Conservation (phyloP, 306 rosid genomes). For the Malus domestica region ASM211411v1 NC_041802.1:24287501-24288000, state of each 20-base stretch:
- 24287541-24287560: not conserved
- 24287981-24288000: slow-evolving; percentile 25
- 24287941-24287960: slow-evolving; percentile 1
- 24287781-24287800: not conserved
- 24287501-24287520: not conserved
- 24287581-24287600: slow-evolving; percentile 92
- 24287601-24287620: slow-evolving; percentile 68
- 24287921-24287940: slow-evolving; percentile 34
- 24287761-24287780: not conserved
- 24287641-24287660: slow-evolving; percentile 39
- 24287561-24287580: not conserved
- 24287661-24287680: slow-evolving; percentile 48
- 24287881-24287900: slow-evolving; percentile 35
- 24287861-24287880: slow-evolving; percentile 30
- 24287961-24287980: slow-evolving; percentile 9
- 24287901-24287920: slow-evolving; percentile 36
- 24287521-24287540: not conserved
- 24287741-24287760: not conserved
- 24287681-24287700: not conserved
- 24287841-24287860: slow-evolving; percentile 30
- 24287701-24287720: not conserved
- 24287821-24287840: not conserved
- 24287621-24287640: slow-evolving; percentile 63
- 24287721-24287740: not conserved
- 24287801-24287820: not conserved